Conservation (phyloP, 2,329 filamentous ascomycete species). For the Fusarium oxysporum region DNA sequence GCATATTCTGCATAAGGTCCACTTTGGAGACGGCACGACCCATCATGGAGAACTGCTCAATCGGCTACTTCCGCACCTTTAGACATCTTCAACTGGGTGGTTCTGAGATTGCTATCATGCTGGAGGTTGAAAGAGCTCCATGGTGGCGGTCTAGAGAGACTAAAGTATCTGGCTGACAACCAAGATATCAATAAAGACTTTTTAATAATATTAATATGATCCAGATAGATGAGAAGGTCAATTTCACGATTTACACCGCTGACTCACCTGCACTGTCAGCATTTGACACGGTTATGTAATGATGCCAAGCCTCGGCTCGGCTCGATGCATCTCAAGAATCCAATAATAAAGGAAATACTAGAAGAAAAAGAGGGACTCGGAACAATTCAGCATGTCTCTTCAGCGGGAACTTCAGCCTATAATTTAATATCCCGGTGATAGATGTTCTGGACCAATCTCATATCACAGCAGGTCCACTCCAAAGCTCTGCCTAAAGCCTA, state of each 20-base stretch:
- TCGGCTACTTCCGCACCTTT: fast-evolving
- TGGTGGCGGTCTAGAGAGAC: too few species aligned
- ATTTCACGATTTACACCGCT: neutral
- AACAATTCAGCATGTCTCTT: neutral
- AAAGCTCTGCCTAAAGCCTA: too few species aligned
- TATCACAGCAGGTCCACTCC: neutral
- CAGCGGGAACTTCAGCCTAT: neutral
- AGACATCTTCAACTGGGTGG: neutral
- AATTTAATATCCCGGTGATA: fast-evolving
- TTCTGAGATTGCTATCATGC: neutral
- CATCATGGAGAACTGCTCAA: fast-evolving
- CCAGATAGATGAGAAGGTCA: neutral
- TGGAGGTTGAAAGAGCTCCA: neutral
- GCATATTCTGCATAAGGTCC: neutral
- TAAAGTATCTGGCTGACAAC: too few species aligned
- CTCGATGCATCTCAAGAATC: neutral
- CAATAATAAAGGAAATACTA: neutral
- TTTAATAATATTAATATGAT: too few species aligned
- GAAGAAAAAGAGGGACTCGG: neutral
- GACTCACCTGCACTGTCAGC: neutral
- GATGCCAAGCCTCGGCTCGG: neutral
- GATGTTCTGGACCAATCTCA: neutral
- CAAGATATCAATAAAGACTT: too few species aligned
- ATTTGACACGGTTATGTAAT: neutral
- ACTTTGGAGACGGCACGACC: fast-evolving